Conservation (phyloP, 2,329 filamentous ascomycete species). For the Furcasterigmium furcatum region DNA sequence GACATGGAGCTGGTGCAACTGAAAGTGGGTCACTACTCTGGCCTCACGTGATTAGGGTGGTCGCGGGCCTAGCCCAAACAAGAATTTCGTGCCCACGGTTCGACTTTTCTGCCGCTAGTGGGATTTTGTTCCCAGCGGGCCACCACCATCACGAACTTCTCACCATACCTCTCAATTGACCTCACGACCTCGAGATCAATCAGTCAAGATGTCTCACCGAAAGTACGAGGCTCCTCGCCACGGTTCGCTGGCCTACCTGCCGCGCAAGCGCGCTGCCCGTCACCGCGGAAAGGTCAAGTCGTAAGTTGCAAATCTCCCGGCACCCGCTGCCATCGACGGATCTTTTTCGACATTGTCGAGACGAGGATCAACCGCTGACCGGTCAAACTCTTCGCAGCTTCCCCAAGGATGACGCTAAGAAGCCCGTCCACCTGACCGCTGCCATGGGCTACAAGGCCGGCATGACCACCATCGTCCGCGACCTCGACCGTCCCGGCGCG, state of each 20-base stretch:
- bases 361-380: conserved; percentile 3
- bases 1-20: too few species aligned
- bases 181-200: conserved; percentile 8
- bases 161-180: conserved; percentile 6
- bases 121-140: not conserved
- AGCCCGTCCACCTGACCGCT: conserved; percentile 97
- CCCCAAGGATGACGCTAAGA: conserved; percentile 99
- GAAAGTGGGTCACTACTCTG: too few species aligned
- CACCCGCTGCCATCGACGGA: too few species aligned
- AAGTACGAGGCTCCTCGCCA: conserved; percentile 85
- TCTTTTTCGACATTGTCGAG: not conserved
- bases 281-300: conserved; percentile 98
- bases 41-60: conserved; percentile 10
- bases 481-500: conserved; percentile 97
- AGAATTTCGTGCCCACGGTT: too few species aligned
- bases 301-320: conserved; percentile 52
- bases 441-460: conserved; percentile 99
- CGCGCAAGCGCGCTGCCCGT: conserved; percentile 87
- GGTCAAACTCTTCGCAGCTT: conserved; percentile 58
- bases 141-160: conserved; percentile 2
- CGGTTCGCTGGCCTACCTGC: conserved; percentile 86
- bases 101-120: not conserved
- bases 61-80: not conserved
- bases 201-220: conserved; percentile 20
- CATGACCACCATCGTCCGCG: conserved; percentile 99